Evolutionary conservation across 2,329 filamentous ascomycete species (phyloP).

Genomic region (Atkinsonella hypoxylon): DNA sequence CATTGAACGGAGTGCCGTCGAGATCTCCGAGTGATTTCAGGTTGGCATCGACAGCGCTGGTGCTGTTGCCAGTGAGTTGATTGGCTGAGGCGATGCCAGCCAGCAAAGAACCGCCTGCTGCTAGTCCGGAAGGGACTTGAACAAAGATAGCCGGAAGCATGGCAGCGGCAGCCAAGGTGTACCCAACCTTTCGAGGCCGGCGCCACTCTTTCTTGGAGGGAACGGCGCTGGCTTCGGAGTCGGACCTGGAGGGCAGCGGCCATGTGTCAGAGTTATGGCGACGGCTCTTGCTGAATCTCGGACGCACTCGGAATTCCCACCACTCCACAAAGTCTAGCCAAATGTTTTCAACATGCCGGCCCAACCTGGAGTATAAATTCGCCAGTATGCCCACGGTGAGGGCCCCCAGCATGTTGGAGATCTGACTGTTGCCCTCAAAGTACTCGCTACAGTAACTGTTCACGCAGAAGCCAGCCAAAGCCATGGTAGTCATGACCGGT

Average conservation of each 20-base stretch:
- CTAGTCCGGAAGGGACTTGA: conserved; percentile 51
- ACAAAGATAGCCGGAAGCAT: conserved; percentile 81
- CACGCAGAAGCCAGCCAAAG: conserved; percentile 61
- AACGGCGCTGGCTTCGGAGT: conserved; percentile 20
- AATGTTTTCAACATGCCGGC: conserved; percentile 43
- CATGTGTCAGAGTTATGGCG: conserved; percentile 18
- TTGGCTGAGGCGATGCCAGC: conserved; percentile 46
- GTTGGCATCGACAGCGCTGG: conserved; percentile 1
- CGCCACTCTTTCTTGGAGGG: conserved; percentile 14
- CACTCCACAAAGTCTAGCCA: conserved; percentile 34
- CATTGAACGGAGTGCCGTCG: conserved; percentile 37
- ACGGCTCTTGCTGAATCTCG: conserved; percentile 20
- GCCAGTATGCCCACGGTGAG: conserved; percentile 65
- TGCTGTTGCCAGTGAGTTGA: conserved; percentile 35
- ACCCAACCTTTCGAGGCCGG: conserved; percentile 41
- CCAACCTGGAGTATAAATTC: conserved; percentile 65
- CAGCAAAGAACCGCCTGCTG: conserved; percentile 45
- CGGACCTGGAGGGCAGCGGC: conserved; percentile 18
- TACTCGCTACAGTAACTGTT: conserved; percentile 59
- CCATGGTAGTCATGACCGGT: conserved; percentile 64
- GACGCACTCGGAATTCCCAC: conserved; percentile 36
- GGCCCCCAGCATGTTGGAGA: conserved; percentile 67
- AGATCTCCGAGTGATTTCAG: conserved; percentile 16
- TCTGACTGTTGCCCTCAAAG: conserved; percentile 59
- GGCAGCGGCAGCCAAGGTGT: conserved; percentile 70